Evolutionary conservation across 2,329 filamentous ascomycete species (phyloP).

Genomic region (Camptophora hylomeconis): DNA sequence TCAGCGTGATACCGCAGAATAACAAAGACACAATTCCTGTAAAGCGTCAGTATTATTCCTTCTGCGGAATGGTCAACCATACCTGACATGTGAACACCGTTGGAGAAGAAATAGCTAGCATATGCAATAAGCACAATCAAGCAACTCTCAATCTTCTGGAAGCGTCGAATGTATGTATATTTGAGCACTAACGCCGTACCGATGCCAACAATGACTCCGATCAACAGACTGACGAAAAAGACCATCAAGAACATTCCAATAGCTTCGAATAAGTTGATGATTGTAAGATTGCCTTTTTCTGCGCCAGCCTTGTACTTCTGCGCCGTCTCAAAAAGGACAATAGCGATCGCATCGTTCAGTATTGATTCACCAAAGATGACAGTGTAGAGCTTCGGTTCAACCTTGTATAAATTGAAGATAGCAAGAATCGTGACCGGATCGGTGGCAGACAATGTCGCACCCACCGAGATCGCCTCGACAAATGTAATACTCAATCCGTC

Average conservation of each 20-base stretch:
- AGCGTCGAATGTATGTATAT: conserved; percentile 82
- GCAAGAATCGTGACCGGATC: conserved; percentile 95
- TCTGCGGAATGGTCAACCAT: conserved; percentile 24
- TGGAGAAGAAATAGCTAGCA: conserved; percentile 94
- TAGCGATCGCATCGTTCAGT: conserved; percentile 93
- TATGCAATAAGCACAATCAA: conserved; percentile 89
- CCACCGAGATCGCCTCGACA: conserved; percentile 91
- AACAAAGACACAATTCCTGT: conserved; percentile 89
- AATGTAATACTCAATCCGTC: conserved; percentile 79
- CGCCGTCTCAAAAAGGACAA: conserved; percentile 95
- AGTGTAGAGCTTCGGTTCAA: conserved; percentile 96
- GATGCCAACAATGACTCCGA: conserved; percentile 79
- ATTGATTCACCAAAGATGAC: conserved; percentile 98
- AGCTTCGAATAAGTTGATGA: conserved; percentile 78
- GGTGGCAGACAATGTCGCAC: conserved; percentile 89
- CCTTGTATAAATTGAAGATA: conserved; percentile 99
- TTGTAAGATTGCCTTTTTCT: conserved; percentile 54
- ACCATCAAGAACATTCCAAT: conserved; percentile 89
- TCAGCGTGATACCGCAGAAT: conserved; percentile 95
- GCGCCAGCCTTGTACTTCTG: conserved; percentile 76
- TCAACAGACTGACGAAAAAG: conserved; percentile 86
- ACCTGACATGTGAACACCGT: conserved; percentile 93
- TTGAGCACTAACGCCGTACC: conserved; percentile 79
- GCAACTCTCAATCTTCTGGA: conserved; percentile 94
- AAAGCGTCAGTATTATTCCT: conserved; percentile 10